Evolutionary conservation across 148 eudicot genomes (phyloP).

Genomic region (Euryodendron excelsum): DNA sequence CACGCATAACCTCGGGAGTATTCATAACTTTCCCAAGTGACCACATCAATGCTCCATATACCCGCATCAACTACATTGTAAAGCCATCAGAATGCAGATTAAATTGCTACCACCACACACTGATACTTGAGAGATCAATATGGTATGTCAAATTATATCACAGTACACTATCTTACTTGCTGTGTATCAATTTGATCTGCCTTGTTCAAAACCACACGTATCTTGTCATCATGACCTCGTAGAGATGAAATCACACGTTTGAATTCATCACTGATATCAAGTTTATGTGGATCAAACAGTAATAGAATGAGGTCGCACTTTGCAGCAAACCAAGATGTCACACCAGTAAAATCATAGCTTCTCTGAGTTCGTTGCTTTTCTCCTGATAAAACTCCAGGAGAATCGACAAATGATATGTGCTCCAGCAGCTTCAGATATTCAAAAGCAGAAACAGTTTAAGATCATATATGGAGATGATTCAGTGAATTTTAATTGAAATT

Average conservation of each 20-base stretch:
- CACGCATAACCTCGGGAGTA: slow-evolving; percentile 95
- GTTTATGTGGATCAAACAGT: slow-evolving; percentile 96
- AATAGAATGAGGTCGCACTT: slow-evolving; percentile 93
- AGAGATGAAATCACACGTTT: slow-evolving; percentile 87
- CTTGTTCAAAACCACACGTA: slow-evolving; percentile 89
- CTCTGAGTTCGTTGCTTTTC: slow-evolving; percentile 97
- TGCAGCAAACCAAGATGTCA: slow-evolving; percentile 98
- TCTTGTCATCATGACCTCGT: slow-evolving; percentile 97
- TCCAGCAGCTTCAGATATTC: slow-evolving; percentile 62
- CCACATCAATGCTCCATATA: slow-evolving; percentile 99
- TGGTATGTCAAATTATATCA: not conserved
- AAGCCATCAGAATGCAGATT: slow-evolving; percentile 2
- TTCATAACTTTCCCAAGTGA: slow-evolving; percentile 96
- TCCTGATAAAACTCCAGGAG: slow-evolving; percentile 98
- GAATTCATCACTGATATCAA: slow-evolving; percentile 96
- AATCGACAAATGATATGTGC: slow-evolving; percentile 90
- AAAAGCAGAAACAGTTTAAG: slow-evolving; percentile 3
- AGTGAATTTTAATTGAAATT: not conserved
- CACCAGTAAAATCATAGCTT: slow-evolving; percentile 99
- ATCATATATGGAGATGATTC: not conserved
- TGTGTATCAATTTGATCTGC: slow-evolving; percentile 99
- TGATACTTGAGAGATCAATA: not conserved
- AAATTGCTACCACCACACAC: not conserved
- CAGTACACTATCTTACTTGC: slow-evolving; percentile 48
- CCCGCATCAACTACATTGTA: slow-evolving; percentile 83